Conservation (phyloP, 192 early-diverging fungal genomes). For the Coemansia sp. region DNA sequence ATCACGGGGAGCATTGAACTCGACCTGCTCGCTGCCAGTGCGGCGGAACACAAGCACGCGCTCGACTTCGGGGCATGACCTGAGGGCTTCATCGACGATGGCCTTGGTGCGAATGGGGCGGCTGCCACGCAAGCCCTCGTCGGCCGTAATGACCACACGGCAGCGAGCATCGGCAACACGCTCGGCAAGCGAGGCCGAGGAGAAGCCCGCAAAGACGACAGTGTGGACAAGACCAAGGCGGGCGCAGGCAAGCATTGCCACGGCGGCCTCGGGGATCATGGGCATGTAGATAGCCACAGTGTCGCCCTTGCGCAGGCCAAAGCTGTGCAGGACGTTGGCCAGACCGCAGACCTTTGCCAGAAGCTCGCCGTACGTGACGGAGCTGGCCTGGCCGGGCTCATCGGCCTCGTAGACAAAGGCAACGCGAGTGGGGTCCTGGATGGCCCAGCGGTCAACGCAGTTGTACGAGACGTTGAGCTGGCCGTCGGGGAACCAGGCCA, state of each 20-base stretch:
- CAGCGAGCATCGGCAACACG: constrained; percentile 82
- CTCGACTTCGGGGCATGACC: constrained; percentile 73
- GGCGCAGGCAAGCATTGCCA: constrained; percentile 93
- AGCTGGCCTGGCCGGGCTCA: constrained; percentile 73
- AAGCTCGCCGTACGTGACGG: constrained; percentile 82
- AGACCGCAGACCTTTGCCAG: constrained; percentile 78
- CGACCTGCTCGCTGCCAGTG: constrained; percentile 75
- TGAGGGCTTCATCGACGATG: constrained; percentile 89
- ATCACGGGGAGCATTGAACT: constrained; percentile 73
- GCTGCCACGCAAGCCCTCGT: constrained; percentile 91
- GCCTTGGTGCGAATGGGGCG: constrained; percentile 86
- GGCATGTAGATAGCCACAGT: constrained; percentile 97
- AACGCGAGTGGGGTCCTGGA: constrained; percentile 67
- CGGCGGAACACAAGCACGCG: constrained; percentile 87
- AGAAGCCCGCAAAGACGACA: constrained; percentile 97
- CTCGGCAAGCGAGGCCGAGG: constrained; percentile 86
- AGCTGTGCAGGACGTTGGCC: constrained; percentile 80
- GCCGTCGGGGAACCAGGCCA: constrained; percentile 92
- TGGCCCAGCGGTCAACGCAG: constrained; percentile 92
- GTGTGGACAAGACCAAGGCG: constrained; percentile 89
- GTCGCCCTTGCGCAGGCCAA: constrained; percentile 88
- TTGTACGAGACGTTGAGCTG: constrained; percentile 92
- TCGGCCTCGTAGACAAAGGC: constrained; percentile 89
- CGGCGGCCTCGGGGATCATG: constrained; percentile 91
- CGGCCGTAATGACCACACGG: constrained; percentile 84